These are phyloP conservation scores for Trichoderma guizhouense DNA, from an alignment of 2,329 filamentous ascomycete genomes.

Conservation along the genomic window DNA sequence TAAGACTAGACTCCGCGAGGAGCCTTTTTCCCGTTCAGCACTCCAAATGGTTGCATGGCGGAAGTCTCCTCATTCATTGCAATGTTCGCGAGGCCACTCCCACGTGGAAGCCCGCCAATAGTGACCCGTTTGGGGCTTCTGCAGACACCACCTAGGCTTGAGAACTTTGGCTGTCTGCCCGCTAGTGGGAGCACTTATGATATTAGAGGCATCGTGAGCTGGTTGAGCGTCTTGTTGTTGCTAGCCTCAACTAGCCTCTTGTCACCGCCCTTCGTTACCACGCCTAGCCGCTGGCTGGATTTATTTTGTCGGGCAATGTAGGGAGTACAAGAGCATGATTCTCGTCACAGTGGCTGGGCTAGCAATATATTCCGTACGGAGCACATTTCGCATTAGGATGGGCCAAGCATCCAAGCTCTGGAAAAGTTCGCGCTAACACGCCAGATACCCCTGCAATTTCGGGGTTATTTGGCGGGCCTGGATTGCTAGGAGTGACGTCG, in stretches of 20 bases:
- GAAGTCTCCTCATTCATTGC: background rate
- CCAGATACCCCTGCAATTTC: slow-evolving; percentile 13
- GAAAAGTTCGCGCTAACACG: slow-evolving; percentile 10
- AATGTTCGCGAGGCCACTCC: slow-evolving; percentile 4
- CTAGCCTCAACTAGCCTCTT: slow-evolving; percentile 5
- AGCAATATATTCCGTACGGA: slow-evolving; percentile 5
- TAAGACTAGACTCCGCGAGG: background rate
- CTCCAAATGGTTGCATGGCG: background rate
- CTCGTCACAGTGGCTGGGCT: background rate
- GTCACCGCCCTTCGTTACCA: slow-evolving; percentile 9
- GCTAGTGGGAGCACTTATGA: background rate
- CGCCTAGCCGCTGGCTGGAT: background rate
- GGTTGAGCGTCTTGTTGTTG: background rate
- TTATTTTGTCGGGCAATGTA: slow-evolving; percentile 1
- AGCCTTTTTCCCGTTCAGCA: slow-evolving; percentile 15
- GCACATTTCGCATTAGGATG: slow-evolving; percentile 10
- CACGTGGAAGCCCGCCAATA: slow-evolving; percentile 18
- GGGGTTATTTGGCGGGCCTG: slow-evolving; percentile 15
- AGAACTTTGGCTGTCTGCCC: background rate
- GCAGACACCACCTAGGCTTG: background rate
- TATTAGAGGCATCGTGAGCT: background rate
- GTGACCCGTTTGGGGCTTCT: background rate
- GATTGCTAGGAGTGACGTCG: slow-evolving; percentile 7
- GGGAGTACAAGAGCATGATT: background rate
- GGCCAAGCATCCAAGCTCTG: slow-evolving; percentile 15